These are phyloP conservation scores for Colletotrichum noveboracense DNA, from an alignment of 2,329 filamentous ascomycete genomes.

Conservation along the genomic window DNA sequence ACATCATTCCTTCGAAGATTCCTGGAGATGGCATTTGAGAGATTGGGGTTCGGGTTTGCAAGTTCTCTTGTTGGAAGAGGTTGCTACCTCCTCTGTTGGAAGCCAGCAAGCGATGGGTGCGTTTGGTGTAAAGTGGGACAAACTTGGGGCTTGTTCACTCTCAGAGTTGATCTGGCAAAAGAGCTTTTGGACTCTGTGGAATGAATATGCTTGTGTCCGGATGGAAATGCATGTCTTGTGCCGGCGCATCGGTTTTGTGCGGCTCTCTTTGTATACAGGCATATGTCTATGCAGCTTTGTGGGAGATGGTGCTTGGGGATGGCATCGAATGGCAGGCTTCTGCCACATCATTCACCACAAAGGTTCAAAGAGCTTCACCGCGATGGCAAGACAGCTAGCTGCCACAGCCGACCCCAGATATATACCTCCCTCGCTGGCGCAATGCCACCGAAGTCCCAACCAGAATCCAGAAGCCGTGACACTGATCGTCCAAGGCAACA, in stretches of 20 bases:
- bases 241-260: not conserved
- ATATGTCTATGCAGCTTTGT: not conserved
- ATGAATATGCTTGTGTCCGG: not conserved
- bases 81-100: not conserved
- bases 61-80: not conserved
- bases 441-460: not conserved
- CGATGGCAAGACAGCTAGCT: not conserved
- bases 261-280: not conserved
- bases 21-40: not conserved
- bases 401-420: not conserved
- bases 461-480: not conserved
- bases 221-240: not conserved
- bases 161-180: not conserved
- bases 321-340: not conserved
- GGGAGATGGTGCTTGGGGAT: not conserved
- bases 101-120: not conserved
- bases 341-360: not conserved
- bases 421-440: not conserved
- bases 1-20: not conserved
- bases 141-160: not conserved
- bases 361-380: not conserved
- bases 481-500: not conserved
- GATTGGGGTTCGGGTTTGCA: not conserved
- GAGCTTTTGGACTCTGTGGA: not conserved
- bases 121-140: not conserved